Base-by-base conservation (phyloP, 2,329 filamentous ascomycete species). In the Pestalotiopsis sp. region DNA sequence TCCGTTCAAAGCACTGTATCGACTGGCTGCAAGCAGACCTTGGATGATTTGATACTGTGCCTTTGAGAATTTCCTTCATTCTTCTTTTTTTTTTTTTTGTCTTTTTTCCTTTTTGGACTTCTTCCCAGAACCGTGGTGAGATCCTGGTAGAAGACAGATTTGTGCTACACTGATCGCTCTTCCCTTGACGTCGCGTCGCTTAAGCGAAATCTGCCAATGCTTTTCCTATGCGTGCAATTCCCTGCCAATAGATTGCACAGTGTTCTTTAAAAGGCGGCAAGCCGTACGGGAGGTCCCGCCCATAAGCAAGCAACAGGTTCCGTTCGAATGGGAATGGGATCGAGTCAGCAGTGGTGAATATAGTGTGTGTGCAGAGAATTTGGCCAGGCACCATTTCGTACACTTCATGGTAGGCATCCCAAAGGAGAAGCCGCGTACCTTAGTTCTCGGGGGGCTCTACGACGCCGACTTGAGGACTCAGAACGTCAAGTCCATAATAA, bases 271-370 rank as follows among this genome's bases (percentile, higher is more conserved):
- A 61, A 66, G 52, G 65, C 52, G 41, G 65, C 52, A 36, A 61
- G 65, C 55, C 65, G 55, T 45, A 45, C 52, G 45, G 55, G 65
- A 61, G 23, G 55, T 55, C 52, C 65, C 65, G 65, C 31, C 20
- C 45, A 52, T 52, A n/a, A 9, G 27, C 27, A 39, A n/a, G 31
- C 17, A 62, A 27, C 36, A 62, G 59, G 36, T 62, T 13, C 59
- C 59, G 59, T 62, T 20, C 12, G 27, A 9, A 17, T 36, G 27
- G 23, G 20, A 13, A 59, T 27, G 25, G 27, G 25, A 12, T 17
- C 31, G 59, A 64, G 62, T 62, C 31, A 62, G 59, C 20, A 62
- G 3, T 13, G 57, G 17, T 6, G 6, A 23, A n/a, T 9, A 9
- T 52, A 52, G 45, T 17, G 17, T 17, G 7, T 52, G 45, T 11